Base-by-base conservation (phyloP, 2,329 filamentous ascomycete genomes). In the Lachnellula cervina region DNA sequence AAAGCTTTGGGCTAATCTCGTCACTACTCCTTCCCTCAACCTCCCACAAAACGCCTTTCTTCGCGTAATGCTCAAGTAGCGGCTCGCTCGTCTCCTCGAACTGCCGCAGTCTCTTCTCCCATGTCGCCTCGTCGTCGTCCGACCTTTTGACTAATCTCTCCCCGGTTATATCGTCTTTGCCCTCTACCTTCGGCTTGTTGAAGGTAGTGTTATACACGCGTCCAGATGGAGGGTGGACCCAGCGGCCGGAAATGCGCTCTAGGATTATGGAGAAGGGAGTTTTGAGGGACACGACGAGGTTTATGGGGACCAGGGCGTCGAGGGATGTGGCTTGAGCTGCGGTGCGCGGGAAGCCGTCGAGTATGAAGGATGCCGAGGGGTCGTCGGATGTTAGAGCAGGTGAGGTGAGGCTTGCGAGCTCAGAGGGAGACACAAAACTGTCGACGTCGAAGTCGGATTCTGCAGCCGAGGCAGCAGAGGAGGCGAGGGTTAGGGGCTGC, bases 141-240 rank as follows among this genome's bases (percentile, higher is more conserved):
- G 86, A 78, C 54, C 94, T 80, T 70, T 95, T 88, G 5, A 88
- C 86, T 59, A 99, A 78, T 21, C 80, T 77, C 70, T 99, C 94
- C 16, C 94, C 94, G 0, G 94, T 99, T 48, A 97, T 69, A 71
- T 99, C 94, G 72, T 99, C 94, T 63, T 79, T 82, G 25, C 94
- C 93, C 0, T 83, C 74, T 1, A 92, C 84, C 62, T 86, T 87
- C 0, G 94, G 94, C 7, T 88, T 81, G 69, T 97, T 91, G 77
- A 96, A 99, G 0, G 86, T 86, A 2, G 91, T 95, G 71, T 99
- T 99, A 78, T 99, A 99, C 16, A 97, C 88, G 28, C 94, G 82
- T 1, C 94, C 94, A 0, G 90, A 96, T 0, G 90, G 85, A 66
- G 89, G 88, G 73, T 99, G 94, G 42, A 97, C 87, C 92, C 92